Evolutionary conservation across 2,329 filamentous ascomycete species (phyloP).

Genomic region (Talaromyces sp.): DNA sequence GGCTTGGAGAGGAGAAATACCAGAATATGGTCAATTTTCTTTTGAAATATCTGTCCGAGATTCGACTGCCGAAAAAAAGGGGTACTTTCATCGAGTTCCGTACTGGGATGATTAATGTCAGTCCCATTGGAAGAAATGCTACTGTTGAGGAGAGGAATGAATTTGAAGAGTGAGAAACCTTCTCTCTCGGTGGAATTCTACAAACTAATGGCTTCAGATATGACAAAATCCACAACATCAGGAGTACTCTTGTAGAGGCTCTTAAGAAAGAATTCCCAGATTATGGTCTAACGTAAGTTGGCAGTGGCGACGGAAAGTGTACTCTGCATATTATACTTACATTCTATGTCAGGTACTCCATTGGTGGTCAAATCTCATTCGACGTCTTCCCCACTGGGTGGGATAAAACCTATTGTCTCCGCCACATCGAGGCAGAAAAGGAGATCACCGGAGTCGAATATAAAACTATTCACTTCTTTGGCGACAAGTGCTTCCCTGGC

Average conservation of each 20-base stretch:
- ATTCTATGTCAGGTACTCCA: conserved; percentile 63
- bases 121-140: conserved; percentile 71
- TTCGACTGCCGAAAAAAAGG: conserved; percentile 59
- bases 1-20: conserved; percentile 77
- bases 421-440: conserved; percentile 77
- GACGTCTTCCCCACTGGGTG: conserved; percentile 95
- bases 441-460: conserved; percentile 61
- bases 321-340: neutral
- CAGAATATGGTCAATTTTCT: conserved; percentile 56
- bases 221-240: conserved; percentile 71
- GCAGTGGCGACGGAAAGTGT: neutral
- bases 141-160: conserved; percentile 71
- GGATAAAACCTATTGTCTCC: conserved; percentile 97
- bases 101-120: conserved; percentile 62
- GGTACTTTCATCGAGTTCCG: conserved; percentile 64
- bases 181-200: neutral
- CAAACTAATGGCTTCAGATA: conserved; percentile 43
- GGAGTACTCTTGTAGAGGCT: conserved; percentile 68
- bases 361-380: conserved; percentile 96
- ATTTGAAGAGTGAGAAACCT: conserved; percentile 56
- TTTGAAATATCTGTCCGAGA: conserved; percentile 56
- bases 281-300: conserved; percentile 71
- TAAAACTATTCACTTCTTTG: conserved; percentile 93
- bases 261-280: conserved; percentile 78
- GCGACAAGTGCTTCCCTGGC: conserved; percentile 86